Evolutionary conservation across 2,329 filamentous ascomycete species (phyloP), one percentile per base, ranked within the genome.

Genomic region (Aspergillus ochraceus): DNA sequence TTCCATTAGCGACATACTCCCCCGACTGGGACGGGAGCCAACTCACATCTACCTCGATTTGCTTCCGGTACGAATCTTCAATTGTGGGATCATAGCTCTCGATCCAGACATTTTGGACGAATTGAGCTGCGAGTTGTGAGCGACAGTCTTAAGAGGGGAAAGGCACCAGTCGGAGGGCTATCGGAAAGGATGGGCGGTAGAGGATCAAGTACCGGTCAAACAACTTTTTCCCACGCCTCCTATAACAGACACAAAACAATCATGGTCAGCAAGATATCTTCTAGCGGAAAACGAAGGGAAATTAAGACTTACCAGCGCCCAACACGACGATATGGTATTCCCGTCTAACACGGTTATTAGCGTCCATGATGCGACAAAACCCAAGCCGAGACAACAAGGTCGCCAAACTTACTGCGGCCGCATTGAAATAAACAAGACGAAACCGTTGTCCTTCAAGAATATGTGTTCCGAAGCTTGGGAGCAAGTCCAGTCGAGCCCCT

Each of bases 31-130:
- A 53, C 20, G 42, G 20, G 49, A 24, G 52, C 53, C 54, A 22
- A 85, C 90, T 83, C 80, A 95, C 92, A 83, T 97, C 92, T 63
- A 97, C 90, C 68, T 92, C 90, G 62, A 93, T 90, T 76, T 93
- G 90, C 80, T 94, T 94, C 69, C 90, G 86, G 76, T 94, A 94
- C 60, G 90, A 93, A 76, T 94, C 90, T 77, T 94, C 90, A 76
- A 94, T 94, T 64, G 90, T 94, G 49, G 90, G 90, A 78, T 94
- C 90, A 74, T 94, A 94, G 75, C 88, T 91, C 77, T 96, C 92
- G 73, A 96, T 94, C 90, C 92, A 96, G 69, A 96, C 90, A 79
- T 95, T 93, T 77, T 95, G 91, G 55, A 96, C 92, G 71, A 96
- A 96, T 82, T 96, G 92, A 70, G 92, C 92, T 92, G 71, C 26